Percentiles rank a stretch among this genome's conserved stretches.
These are phyloP conservation scores for Cinnamomum micranthum DNA, from an alignment of 164 flowering plant species.

Conservation along the genomic window DNA sequence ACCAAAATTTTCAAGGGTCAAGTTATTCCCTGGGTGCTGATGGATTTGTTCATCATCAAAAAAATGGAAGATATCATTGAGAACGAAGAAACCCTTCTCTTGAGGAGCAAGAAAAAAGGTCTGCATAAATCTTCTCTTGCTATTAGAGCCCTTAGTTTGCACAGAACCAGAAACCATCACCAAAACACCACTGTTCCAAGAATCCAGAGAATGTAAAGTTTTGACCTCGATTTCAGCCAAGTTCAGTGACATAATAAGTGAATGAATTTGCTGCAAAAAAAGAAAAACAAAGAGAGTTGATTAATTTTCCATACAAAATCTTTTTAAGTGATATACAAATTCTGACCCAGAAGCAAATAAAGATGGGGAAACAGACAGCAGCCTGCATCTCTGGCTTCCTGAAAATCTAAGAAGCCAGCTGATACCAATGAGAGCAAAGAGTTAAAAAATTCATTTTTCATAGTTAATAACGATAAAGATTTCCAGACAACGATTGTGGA, in stretches of 20 bases:
- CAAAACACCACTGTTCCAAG: constrained; percentile 85
- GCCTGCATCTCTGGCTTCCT: background rate
- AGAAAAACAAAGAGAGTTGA: background rate
- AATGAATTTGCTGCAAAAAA: constrained; percentile 68
- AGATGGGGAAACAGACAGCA: background rate
- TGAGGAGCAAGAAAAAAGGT: constrained; percentile 97
- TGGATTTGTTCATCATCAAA: constrained; percentile 55
- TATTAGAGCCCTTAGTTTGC: constrained; percentile 39
- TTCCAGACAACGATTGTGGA: too few species aligned
- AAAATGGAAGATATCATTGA: constrained; percentile 85
- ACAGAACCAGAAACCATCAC: constrained; percentile 80
- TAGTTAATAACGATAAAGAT: too few species aligned
- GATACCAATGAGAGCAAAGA: background rate
- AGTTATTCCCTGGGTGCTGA: constrained; percentile 47
- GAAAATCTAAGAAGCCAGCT: background rate
- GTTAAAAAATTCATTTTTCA: too few species aligned
- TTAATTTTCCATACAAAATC: background rate
- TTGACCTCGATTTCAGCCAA: constrained; percentile 63
- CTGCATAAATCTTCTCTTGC: constrained; percentile 65
- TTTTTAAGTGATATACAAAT: background rate
- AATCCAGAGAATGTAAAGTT: constrained; percentile 66
- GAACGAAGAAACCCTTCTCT: constrained; percentile 86
- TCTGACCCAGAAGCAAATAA: background rate
- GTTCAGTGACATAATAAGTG: constrained; percentile 60
- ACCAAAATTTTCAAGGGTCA: constrained; percentile 42